These are phyloP conservation scores for Mallotus repandus DNA, from an alignment of 441 rosid genomes.

Conservation along the genomic window DNA sequence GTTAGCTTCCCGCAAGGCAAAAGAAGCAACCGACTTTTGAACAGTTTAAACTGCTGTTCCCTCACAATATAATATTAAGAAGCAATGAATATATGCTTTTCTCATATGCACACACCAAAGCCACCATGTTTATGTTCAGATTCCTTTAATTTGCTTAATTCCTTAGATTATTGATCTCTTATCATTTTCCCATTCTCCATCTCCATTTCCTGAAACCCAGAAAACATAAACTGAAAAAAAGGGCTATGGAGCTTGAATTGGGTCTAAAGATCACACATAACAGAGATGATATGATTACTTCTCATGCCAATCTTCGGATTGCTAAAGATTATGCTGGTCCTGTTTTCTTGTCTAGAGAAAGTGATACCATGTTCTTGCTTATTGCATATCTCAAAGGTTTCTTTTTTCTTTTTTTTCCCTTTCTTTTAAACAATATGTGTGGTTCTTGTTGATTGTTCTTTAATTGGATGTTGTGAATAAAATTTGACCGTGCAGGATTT, in stretches of 20 bases:
- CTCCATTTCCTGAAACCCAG: not conserved
- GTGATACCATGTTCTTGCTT: conserved; percentile 60
- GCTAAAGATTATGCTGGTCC: conserved; percentile 53
- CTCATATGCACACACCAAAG: conserved; percentile 21
- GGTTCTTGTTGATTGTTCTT: not conserved
- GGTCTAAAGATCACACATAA: conserved; percentile 70
- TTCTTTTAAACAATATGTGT: not conserved
- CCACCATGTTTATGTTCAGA: conserved; percentile 9
- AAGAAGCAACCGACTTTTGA: conserved; percentile 20
- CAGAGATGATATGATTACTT: conserved; percentile 50
- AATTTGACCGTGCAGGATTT: conserved; percentile 45
- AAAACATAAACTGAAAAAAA: not conserved
- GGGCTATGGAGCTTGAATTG: conserved; percentile 70
- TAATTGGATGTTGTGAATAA: not conserved
- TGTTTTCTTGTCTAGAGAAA: conserved; percentile 66
- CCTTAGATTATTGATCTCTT: conserved; percentile 1
- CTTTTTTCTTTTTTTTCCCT: not conserved
- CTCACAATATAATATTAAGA: not conserved
- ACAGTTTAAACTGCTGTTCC: not conserved
- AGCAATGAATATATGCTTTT: conserved; percentile 55
- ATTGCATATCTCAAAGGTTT: conserved; percentile 66
- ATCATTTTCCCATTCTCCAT: not conserved
- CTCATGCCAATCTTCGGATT: conserved; percentile 47
- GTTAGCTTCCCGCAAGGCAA: conserved; percentile 31
- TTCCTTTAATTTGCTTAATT: not conserved